These are phyloP conservation scores for Apophysomyces trapeziformis DNA, from an alignment of 371 early-diverging fungal species.

Conservation along the genomic window DNA sequence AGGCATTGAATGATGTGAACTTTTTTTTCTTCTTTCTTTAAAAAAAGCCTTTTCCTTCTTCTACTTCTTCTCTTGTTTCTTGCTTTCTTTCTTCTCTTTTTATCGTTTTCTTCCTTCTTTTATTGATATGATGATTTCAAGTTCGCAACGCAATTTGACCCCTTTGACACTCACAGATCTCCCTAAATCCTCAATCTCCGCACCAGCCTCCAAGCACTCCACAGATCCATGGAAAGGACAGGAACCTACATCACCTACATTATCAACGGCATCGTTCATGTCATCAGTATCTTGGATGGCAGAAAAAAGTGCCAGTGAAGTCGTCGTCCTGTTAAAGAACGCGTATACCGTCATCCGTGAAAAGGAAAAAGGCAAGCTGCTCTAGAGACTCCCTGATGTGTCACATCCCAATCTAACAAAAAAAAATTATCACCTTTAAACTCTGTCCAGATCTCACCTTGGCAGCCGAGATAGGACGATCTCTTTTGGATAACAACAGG, in stretches of 20 bases:
- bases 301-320: conserved; percentile 46
- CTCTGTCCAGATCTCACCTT: conserved; percentile 47
- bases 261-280: conserved; percentile 38
- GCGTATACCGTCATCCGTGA: conserved; percentile 41
- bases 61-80: conserved; percentile 10
- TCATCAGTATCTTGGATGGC: conserved; percentile 49
- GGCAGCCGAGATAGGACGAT: conserved; percentile 65
- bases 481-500: conserved; percentile 57
- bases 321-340: conserved; percentile 39
- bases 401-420: background rate
- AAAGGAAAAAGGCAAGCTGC: conserved; percentile 41
- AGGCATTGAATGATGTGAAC: background rate
- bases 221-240: conserved; percentile 14
- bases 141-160: conserved; percentile 12
- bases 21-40: background rate
- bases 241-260: conserved; percentile 29
- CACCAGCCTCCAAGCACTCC: conserved; percentile 5
- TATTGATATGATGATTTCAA: conserved; percentile 12
- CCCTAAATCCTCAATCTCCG: conserved; percentile 14
- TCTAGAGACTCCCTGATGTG: background rate
- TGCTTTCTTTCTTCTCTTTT: conserved; percentile 7
- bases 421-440: conserved; percentile 6
- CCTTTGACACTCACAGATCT: conserved; percentile 6
- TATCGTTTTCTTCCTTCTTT: conserved; percentile 1
- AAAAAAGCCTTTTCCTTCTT: conserved; percentile 2